Evolutionary conservation across 176 grass and related monocot species (phyloP).

Genomic region (Musa itinerans): DNA sequence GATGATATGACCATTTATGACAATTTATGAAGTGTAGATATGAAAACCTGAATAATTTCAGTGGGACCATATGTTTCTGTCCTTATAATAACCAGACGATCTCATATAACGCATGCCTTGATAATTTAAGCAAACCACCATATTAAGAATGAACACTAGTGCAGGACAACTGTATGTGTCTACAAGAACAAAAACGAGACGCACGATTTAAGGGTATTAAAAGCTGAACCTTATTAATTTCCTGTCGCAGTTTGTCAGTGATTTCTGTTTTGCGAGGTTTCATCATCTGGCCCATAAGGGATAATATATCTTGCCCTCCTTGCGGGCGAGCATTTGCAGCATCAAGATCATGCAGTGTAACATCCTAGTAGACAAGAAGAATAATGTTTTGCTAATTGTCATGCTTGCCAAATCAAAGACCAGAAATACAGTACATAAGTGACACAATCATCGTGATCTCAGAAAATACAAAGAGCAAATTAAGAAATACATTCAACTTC

Average conservation of each 20-base stretch:
- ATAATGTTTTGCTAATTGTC: not conserved
- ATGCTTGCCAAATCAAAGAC: not conserved
- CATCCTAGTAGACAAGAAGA: slow-evolving; percentile 39
- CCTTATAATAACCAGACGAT: slow-evolving; percentile 82
- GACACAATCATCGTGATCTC: not conserved
- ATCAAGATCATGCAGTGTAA: slow-evolving; percentile 95
- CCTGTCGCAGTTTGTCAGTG: slow-evolving; percentile 84
- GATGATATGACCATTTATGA: not conserved
- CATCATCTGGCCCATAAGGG: slow-evolving; percentile 98
- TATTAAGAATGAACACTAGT: too few species aligned
- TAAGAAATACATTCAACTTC: too few species aligned
- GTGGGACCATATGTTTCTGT: slow-evolving; percentile 91
- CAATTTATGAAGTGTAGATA: not conserved
- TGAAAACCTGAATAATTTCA: slow-evolving; percentile 82
- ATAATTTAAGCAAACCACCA: not conserved
- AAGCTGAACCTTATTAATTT: slow-evolving; percentile 78
- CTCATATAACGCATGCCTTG: slow-evolving; percentile 4
- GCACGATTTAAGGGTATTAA: not conserved
- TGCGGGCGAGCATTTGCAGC: slow-evolving; percentile 96
- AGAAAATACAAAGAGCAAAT: not conserved
- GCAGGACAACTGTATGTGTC: not conserved
- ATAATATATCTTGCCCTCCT: slow-evolving; percentile 95
- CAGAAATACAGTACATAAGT: not conserved
- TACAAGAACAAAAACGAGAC: not conserved
- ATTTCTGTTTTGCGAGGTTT: slow-evolving; percentile 92